phyloP scores from a whole-genome alignment of 2,329 filamentous ascomycete genomes.

The Acrocalymma vagum region DNA sequence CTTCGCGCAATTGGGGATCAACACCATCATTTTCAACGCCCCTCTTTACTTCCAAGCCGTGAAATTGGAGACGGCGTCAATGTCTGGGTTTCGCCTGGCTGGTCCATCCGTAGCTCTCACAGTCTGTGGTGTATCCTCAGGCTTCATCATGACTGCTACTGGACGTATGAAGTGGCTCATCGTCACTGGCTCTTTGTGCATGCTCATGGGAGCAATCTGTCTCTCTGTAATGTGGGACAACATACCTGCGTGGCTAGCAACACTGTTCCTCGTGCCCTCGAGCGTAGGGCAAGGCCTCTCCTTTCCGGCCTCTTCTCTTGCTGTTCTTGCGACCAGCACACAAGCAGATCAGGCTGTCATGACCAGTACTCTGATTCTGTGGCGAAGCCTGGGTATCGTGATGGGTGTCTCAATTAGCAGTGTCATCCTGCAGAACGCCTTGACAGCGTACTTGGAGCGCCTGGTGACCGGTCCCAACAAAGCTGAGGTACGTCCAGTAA shows the following conservation, averaged over 20 bases:
- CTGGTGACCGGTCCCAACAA: conserved; percentile 69
- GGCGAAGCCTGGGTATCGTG: conserved; percentile 75
- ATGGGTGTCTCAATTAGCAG: conserved; percentile 77
- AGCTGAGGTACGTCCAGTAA: conserved; percentile 48
- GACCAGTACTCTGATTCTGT: conserved; percentile 75
- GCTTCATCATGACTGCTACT: conserved; percentile 55
- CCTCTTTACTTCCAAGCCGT: conserved; percentile 71
- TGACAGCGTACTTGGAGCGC: conserved; percentile 66
- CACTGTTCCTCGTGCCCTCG: conserved; percentile 49
- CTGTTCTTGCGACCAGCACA: conserved; percentile 51
- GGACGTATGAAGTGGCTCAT: conserved; percentile 54
- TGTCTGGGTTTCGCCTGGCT: conserved; percentile 76
- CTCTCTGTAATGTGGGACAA: conserved; percentile 46
- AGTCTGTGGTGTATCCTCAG: conserved; percentile 50
- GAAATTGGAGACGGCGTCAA: conserved; percentile 67
- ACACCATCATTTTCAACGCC: conserved; percentile 72
- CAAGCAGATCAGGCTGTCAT: conserved; percentile 57
- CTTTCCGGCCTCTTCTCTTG: conserved; percentile 53
- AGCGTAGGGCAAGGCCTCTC: conserved; percentile 52
- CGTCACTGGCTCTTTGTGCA: conserved; percentile 45
- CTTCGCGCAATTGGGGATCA: conserved; percentile 58
- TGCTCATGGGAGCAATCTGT: conserved; percentile 47
- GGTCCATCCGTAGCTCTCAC: conserved; percentile 64
- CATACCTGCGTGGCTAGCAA: conserved; percentile 52
- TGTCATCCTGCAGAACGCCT: conserved; percentile 75